phyloP scores from a whole-genome alignment of 2,329 filamentous ascomycete species.

The Chalara sp. region DNA sequence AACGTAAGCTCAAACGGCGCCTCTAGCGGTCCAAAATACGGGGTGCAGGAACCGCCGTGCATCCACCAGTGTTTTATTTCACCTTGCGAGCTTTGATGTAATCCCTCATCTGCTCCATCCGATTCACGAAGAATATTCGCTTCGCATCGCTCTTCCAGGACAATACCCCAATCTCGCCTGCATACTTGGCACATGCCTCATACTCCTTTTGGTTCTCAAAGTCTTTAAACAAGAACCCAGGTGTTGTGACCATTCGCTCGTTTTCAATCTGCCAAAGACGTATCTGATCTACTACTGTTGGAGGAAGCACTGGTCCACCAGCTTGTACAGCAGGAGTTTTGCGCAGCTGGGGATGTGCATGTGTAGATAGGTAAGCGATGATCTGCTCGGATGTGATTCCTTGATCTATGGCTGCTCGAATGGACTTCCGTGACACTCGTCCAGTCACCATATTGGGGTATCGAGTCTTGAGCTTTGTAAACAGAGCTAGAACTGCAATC shows the following conservation, averaged over 20 bases:
- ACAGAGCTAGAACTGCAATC: slow-evolving; percentile 88
- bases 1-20: too few species aligned
- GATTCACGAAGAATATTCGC: slow-evolving; percentile 85
- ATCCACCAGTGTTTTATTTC: slow-evolving; percentile 19
- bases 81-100: slow-evolving; percentile 66
- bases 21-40: not conserved
- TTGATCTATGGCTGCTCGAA: slow-evolving; percentile 77
- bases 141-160: slow-evolving; percentile 77
- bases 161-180: slow-evolving; percentile 83
- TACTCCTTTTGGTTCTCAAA: slow-evolving; percentile 70
- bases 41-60: not conserved
- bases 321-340: slow-evolving; percentile 35
- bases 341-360: slow-evolving; percentile 91
- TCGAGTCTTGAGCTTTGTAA: slow-evolving; percentile 79
- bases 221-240: slow-evolving; percentile 84
- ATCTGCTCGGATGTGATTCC: slow-evolving; percentile 96
- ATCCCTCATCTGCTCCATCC: slow-evolving; percentile 79
- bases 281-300: slow-evolving; percentile 96
- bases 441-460: slow-evolving; percentile 94
- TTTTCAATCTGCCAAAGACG: slow-evolving; percentile 96
- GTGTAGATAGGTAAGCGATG: slow-evolving; percentile 82
- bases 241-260: slow-evolving; percentile 80
- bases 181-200: slow-evolving; percentile 65
- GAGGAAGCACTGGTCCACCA: slow-evolving; percentile 67
- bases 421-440: slow-evolving; percentile 80